Percentiles rank a stretch among this genome's conserved stretches.
Evolutionary conservation across 495 filamentous ascomycete species (phyloP).

Genomic region (Penicillium paradoxum): DNA sequence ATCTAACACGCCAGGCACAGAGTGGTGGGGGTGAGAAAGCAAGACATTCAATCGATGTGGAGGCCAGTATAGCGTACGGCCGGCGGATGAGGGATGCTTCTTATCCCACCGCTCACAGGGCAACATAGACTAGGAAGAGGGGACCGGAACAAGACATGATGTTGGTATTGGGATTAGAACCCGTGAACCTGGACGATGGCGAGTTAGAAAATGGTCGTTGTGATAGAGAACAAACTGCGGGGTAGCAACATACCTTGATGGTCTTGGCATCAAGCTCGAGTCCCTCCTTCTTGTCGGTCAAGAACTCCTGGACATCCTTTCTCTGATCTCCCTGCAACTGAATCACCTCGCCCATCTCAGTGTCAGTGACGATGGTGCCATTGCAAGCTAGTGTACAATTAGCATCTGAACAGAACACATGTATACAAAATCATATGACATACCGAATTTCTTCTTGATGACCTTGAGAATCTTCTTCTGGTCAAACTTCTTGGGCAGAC

Average conservation of each 20-base stretch:
- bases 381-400: conserved; percentile 74
- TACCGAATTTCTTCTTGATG: conserved; percentile 99
- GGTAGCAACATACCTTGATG: conserved; percentile 70
- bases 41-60: conserved; percentile 23
- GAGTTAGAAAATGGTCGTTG: conserved; percentile 2
- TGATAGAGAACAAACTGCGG: neutral
- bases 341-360: conserved; percentile 99
- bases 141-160: conserved; percentile 42
- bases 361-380: conserved; percentile 98
- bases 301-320: conserved; percentile 96
- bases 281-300: conserved; percentile 90
- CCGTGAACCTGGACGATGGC: conserved; percentile 46
- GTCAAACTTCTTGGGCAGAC: conserved; percentile 95
- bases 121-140: conserved; percentile 40
- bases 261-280: conserved; percentile 89
- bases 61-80: conserved; percentile 20
- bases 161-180: conserved; percentile 45
- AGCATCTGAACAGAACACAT: conserved; percentile 1
- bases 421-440: conserved; percentile 29
- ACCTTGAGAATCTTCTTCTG: conserved; percentile 99
- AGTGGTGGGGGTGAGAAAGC: conserved; percentile 22
- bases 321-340: conserved; percentile 99
- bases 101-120: conserved; percentile 37
- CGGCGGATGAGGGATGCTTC: conserved; percentile 27
- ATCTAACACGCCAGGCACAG: conserved; percentile 34